Percentiles rank a stretch among this genome's conserved stretches.
phyloP scores from a whole-genome alignment of 2,329 filamentous ascomycete species.

The Pseudogymnoascus sp. region DNA sequence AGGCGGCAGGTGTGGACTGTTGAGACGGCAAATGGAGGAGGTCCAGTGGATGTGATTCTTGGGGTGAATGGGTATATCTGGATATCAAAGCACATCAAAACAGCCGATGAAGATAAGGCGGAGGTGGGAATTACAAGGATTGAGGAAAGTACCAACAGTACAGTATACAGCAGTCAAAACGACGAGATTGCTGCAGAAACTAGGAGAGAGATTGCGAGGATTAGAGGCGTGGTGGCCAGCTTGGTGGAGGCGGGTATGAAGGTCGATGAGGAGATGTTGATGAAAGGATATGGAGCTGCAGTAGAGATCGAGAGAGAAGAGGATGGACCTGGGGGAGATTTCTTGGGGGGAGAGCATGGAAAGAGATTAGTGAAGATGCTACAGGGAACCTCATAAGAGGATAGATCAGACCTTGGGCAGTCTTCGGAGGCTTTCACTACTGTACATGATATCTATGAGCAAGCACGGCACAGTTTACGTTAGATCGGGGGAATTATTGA shows the following conservation, averaged over 20 bases:
- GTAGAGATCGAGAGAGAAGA: conserved; percentile 62
- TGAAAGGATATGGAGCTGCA: conserved; percentile 72
- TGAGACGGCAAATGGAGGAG: conserved; percentile 46
- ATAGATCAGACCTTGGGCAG: not conserved
- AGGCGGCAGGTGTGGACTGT: conserved; percentile 85
- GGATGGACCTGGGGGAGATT: conserved; percentile 49
- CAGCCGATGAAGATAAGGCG: conserved; percentile 36
- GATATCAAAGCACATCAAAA: conserved; percentile 75
- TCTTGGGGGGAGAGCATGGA: conserved; percentile 52
- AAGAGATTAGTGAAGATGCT: conserved; percentile 30
- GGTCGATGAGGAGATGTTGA: conserved; percentile 86
- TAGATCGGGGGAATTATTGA: not conserved
- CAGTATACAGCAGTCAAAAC: conserved; percentile 92
- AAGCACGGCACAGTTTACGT: not conserved
- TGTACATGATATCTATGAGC: not conserved
- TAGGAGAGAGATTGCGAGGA: conserved; percentile 78
- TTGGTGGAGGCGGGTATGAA: conserved; percentile 74
- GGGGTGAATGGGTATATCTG: conserved; percentile 97
- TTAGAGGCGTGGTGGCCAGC: conserved; percentile 73
- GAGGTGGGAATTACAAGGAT: conserved; percentile 67
- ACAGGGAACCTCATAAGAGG: conserved; percentile 16
- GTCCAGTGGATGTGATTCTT: conserved; percentile 74
- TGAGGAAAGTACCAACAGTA: conserved; percentile 77
- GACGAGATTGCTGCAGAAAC: conserved; percentile 71
- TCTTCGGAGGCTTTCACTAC: no score